Evolutionary conservation across 2,329 filamentous ascomycete species (phyloP), one percentile per base, ranked within the genome.

Genomic region (Shiraia sp.): DNA sequence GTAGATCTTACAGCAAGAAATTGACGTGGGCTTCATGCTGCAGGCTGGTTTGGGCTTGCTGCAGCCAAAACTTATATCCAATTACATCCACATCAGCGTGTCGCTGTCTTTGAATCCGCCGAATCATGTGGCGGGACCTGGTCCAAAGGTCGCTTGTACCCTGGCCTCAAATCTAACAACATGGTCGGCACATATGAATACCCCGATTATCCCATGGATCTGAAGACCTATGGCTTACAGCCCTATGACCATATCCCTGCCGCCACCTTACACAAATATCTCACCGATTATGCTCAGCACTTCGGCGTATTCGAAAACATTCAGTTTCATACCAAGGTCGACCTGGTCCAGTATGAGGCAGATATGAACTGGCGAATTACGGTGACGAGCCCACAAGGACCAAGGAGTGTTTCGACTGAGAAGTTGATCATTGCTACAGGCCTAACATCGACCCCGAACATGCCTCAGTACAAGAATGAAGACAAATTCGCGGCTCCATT

Each of bases 401-500:
- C 9, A 19, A 26, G 40, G 31, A 27, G 14, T 10, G 24, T 43
- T 16, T n/a, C 62, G 61, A 32, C 63, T 6, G 62, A 57, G 10
- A 81, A 79, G 52, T 66, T 86, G 27, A 75, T 86, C 29, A 60
- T 86, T 3, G 80, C 82, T 2, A 83, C 81, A 1, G 83, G 83
- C 1, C 63, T 85, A 25, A 81, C 79, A 0, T 84, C 80, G 1
- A 68, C 77, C 30, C 75, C 82, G 0, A 78, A 78, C 42, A 63
- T 83, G 16, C 80, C 81, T 0, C 54, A 59, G 1, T 74, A 83
- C 25, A 50, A 68, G 1, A 79, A 78, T 0, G 65, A 72, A 15
- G 76, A 79, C 2, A 52, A 45, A 2, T 85, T 85, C 45, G 61
- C 55, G 0, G 72, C 71, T 0, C 77, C 78, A 0, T 61, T 84